phyloP scores from a whole-genome alignment of 2,329 filamentous ascomycete species.

The Nothophoma quercina region DNA sequence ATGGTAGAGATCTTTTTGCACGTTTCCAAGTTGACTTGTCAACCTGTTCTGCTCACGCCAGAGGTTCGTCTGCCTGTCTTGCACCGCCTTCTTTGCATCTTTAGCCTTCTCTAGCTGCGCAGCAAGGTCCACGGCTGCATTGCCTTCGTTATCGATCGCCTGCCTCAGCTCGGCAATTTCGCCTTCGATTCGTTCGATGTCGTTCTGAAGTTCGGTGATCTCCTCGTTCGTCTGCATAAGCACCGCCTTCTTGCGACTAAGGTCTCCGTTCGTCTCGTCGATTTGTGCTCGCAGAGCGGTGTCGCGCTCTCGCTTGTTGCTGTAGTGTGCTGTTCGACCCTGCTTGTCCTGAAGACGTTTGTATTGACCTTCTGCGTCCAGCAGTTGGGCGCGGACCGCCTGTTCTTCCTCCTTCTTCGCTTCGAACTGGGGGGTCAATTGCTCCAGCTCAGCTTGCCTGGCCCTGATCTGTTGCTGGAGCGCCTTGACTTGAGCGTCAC shows the following conservation, averaged over 20 bases:
- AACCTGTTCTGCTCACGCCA: constrained; percentile 90
- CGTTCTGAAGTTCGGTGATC: constrained; percentile 72
- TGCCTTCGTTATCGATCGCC: constrained; percentile 79
- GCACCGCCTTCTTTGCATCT: constrained; percentile 77
- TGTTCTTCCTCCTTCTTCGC: constrained; percentile 76
- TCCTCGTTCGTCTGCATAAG: constrained; percentile 86
- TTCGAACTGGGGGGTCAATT: constrained; percentile 79
- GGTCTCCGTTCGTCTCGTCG: constrained; percentile 75
- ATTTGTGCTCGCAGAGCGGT: constrained; percentile 82
- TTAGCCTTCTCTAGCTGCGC: constrained; percentile 79
- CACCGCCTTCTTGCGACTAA: constrained; percentile 83
- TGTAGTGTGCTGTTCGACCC: constrained; percentile 85
- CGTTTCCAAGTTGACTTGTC: constrained; percentile 76
- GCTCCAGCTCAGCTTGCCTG: constrained; percentile 77
- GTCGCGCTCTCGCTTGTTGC: constrained; percentile 87
- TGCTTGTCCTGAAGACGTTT: constrained; percentile 91
- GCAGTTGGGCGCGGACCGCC: constrained; percentile 73
- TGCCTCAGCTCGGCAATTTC: constrained; percentile 75
- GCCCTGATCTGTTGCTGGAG: constrained; percentile 77
- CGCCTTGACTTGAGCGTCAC: constrained; percentile 74
- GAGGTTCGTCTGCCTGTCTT: constrained; percentile 86
- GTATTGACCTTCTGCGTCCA: constrained; percentile 76
- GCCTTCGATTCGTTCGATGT: constrained; percentile 75
- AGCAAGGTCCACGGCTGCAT: constrained; percentile 74
- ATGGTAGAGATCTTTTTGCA: constrained; percentile 76